Base-by-base conservation (phyloP, 257 asterid species). In the Petunia axillaris region DNA sequence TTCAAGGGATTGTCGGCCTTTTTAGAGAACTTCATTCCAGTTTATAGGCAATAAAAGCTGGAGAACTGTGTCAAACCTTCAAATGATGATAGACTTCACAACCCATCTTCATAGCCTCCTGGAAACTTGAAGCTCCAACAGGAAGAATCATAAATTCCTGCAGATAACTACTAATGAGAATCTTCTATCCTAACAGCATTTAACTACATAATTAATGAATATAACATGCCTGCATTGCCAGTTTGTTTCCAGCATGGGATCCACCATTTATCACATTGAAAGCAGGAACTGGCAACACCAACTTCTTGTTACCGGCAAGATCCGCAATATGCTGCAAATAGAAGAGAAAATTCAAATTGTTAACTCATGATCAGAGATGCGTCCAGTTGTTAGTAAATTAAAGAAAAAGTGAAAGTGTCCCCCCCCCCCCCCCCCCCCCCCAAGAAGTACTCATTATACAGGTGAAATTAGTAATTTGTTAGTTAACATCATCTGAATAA, bases 61-160 rank as follows among this genome's bases (percentile, higher is more conserved):
- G 41, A 62, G 40, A 62, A 8, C 43, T 70, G 77, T 46, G 43
- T 25, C 43, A 25, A 46, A 46, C 99, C 97, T 95, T 95, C 91
- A 93, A 84, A 85, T 92, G 81, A 91, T 95, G 99, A 81, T 95
- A 95, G 40, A 93, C 98, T 95, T 95, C 99, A 13, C 94, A 98
- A 44, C 98, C 99, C 98, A 93, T 95, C 90, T 93, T 93, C 99
- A 95, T 95, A 83, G 99, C 97, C 83, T 95, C 98, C 91, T 90
- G 90, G 84, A 95, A 95, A 68, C 94, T 86, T 79, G 97, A 82
- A 88, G 98, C 99, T 80, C 99, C 99, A 85, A 86, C 87, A 52
- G 99, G 99, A 77, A 95, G 98, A 90, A 95, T 92, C 99, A 95
- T 93, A 86, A 95, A 93, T 83, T 93, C 98, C 97, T 93, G 91